phyloP scores from a whole-genome alignment of 2,329 filamentous ascomycete species.

The Lasiodiplodia hormozganensis region DNA sequence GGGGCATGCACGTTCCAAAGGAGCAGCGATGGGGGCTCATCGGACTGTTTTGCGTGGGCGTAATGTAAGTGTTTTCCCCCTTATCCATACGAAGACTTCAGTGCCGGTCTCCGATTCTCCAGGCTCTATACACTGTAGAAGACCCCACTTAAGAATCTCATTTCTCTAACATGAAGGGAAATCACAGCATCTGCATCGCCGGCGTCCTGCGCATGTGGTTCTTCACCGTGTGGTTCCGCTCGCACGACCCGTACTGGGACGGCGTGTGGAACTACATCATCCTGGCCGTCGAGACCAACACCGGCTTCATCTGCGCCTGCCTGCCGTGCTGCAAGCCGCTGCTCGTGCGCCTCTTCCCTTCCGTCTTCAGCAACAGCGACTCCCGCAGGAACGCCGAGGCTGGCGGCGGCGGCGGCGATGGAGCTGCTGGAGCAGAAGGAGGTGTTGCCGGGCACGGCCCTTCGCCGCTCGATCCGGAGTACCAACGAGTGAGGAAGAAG shows the following conservation, averaged over 20 bases:
- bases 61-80: constrained; percentile 42
- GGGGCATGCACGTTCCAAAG: constrained; percentile 37
- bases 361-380: constrained; percentile 13
- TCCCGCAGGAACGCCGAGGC: background rate
- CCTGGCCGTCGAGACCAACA: constrained; percentile 38
- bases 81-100: too few relatives aligned
- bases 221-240: constrained; percentile 37
- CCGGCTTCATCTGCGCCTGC: constrained; percentile 43
- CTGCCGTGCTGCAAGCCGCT: constrained; percentile 44
- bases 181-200: constrained; percentile 41
- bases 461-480: constrained; percentile 3
- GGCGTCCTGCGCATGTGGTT: constrained; percentile 42
- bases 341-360: constrained; percentile 57
- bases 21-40: constrained; percentile 40
- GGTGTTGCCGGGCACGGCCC: background rate
- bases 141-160: too few relatives aligned
- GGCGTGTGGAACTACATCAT: constrained; percentile 39
- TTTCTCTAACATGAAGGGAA: background rate
- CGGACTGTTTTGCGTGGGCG: constrained; percentile 41
- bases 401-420: too few relatives aligned
- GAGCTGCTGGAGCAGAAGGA: too few relatives aligned
- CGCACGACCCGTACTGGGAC: constrained; percentile 41
- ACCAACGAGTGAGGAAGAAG: background rate
- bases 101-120: too few relatives aligned
- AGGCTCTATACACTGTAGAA: too few relatives aligned